These are phyloP conservation scores for Tolypocladium guangdongense DNA, from an alignment of 2,329 filamentous ascomycete species.

Conservation along the genomic window DNA sequence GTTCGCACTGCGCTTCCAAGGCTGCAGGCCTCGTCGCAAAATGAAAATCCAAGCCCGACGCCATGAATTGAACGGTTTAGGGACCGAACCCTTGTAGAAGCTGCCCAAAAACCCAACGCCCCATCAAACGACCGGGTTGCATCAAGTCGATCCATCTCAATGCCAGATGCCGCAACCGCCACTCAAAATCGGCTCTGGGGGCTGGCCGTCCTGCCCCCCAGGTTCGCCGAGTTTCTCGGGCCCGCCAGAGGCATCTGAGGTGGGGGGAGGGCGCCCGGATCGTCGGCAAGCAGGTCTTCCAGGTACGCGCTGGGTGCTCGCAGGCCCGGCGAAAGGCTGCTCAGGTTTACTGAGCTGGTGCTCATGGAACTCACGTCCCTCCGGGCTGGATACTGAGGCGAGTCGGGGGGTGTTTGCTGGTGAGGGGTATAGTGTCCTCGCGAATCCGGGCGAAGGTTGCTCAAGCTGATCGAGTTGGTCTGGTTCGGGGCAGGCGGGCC, in stretches of 20 bases:
- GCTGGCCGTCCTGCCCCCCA: conserved; percentile 7
- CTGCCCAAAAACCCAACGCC: neutral
- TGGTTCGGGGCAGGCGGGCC: conserved; percentile 37
- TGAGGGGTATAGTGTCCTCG: conserved; percentile 35
- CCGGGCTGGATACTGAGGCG: conserved; percentile 42
- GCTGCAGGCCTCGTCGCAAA: neutral
- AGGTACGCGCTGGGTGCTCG: conserved; percentile 81
- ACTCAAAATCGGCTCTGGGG: conserved; percentile 16
- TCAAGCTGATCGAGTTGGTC: conserved; percentile 46
- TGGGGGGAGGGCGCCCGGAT: conserved; percentile 42
- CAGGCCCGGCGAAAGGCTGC: conserved; percentile 45
- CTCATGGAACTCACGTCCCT: conserved; percentile 51
- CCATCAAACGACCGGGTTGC: neutral
- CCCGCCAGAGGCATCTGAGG: conserved; percentile 20
- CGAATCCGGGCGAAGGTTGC: conserved; percentile 50
- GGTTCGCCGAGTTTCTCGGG: neutral
- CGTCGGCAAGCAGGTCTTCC: conserved; percentile 78
- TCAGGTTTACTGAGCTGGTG: conserved; percentile 56
- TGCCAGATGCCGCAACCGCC: neutral
- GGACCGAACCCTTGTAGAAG: neutral
- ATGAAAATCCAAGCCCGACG: neutral
- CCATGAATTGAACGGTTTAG: neutral
- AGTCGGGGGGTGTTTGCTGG: conserved; percentile 49
- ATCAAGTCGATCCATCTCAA: neutral
- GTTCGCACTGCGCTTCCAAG: neutral